A percentile compares a stretch with the other conserved stretches of the same genome.
Conservation (phyloP, 345 rosid genomes). For the Viola odorata region DNA sequence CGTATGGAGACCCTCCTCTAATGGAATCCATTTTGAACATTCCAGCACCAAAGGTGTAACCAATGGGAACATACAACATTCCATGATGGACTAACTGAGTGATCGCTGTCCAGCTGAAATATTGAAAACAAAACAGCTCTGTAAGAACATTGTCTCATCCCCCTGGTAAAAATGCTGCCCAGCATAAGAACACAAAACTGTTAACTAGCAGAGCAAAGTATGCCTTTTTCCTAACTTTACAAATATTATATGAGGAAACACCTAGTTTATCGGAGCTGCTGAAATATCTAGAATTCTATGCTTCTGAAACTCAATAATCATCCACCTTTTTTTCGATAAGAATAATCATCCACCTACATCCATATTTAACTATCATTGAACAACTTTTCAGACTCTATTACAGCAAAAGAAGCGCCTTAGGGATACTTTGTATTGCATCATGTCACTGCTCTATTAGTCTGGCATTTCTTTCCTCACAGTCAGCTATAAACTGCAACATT, state of each 20-base stretch:
- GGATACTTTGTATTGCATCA: background rate
- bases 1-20: slow-evolving; percentile 73
- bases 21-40: slow-evolving; percentile 75
- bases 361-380: no score
- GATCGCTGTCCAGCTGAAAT: slow-evolving; percentile 62
- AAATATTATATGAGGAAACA: no score
- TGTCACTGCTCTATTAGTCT: background rate
- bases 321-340: no score
- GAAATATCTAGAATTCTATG: no score
- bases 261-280: no score
- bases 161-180: background rate
- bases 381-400: background rate
- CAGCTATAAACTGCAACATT: no score
- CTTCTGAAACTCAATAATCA: no score
- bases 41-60: slow-evolving; percentile 76
- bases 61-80: slow-evolving; percentile 79
- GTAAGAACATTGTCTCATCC: no score
- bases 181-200: background rate
- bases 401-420: background rate
- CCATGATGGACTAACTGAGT: slow-evolving; percentile 81
- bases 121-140: background rate
- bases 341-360: no score
- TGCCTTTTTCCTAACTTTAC: no score
- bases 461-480: background rate
- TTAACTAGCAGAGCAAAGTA: no score